Base-by-base conservation (phyloP, 192 early-diverging fungal genomes). In the Backusella mclennaniae region DNA sequence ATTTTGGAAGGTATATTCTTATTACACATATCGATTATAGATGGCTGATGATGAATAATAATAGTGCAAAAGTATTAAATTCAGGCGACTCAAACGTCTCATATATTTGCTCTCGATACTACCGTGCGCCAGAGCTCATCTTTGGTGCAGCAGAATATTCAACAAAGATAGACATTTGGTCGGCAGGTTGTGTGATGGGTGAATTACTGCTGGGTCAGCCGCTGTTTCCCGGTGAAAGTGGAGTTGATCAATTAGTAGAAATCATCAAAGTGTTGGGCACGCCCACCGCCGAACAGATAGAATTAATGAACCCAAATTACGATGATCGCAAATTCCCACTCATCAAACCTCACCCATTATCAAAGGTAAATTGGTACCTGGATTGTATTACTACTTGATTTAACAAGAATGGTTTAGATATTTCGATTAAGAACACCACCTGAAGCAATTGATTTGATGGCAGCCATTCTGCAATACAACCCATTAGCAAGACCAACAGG, bases 211-310 rank as follows among this genome's bases (percentile, higher is more conserved):
- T 96, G 52, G 95, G 95, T 46, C 93, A 94, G 79, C 97, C 97
- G 12, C 82, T 98, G 68, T 98, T 98, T 88, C 94, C 96, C 21
- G 97, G 97, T 35, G 97, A 98, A 85, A 96, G 94, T 71, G 95
- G 96, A 63, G 96, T 99, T 42, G 98, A 99, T 80, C 98, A 99
- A 80, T 87, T 99, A 33, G 98, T 99, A 33, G 97, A 99, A 84
- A 99, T 99, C 79, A 99, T 99, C 87, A 99, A 99, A 87, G 94
- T 98, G 17, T 88, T 99, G 19, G 98, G 98, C 56, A 99, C 97
- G 33, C 98, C 97, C 21, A 94, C 96, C 44, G 87, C 91, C 71
- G 97, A 99, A 74, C 96, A 99, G 84, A 98, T 99, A 79, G 92
- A 93, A 78, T 90, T 90, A 23, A 98, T 99, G 98, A 99, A 99